Evolutionary conservation across 768 basidiomycete species (phyloP), one percentile per base, ranked within the genome.

Genomic region (Amanita molliuscula): DNA sequence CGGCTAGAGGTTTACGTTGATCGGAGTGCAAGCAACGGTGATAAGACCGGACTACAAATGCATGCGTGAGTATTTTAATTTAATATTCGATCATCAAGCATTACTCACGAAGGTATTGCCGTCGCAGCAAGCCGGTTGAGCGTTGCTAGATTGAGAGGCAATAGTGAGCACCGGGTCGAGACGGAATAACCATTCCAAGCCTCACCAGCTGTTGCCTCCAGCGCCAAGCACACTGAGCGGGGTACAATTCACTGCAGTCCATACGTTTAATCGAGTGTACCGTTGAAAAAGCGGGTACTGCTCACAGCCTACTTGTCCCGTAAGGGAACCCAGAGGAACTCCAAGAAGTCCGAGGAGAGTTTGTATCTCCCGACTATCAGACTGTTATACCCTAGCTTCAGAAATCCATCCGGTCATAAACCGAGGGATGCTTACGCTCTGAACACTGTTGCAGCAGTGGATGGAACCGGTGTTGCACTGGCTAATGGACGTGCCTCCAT

Each of bases 51-150:
- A 47, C 56, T 57, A 45, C 25, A 16, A 25, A 44, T 20, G 4
- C 15, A 8, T 31, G 31, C 13, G 13, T 48, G 8, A 31, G 15
- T 11, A 47, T 15, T 29, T 44, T 2, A 37, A 10, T 13, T n/a
- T 7, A 35, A 26, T 26, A 8, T 15, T 21, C n/a, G 20, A 34
- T 23, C 18, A n/a, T 23, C 11, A 18, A 15, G 21, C 20, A 49
- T 25, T 2, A 21, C 57, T 55, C 54, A 57, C 57, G 53, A 59
- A 59, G 6, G 38, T 16, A 52, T 59, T 59, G 7, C 38, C 35
- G 31, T 55, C 49, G 57, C 60, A 61, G 52, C 60, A 61, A 42
- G 51, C 59, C 3, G 57, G 44, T 47, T 61, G 60, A 13, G 33
- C 18, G 29, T 53, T 28, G 54, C 60, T 61, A 11, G 41, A 13